Evolutionary conservation across 2,329 filamentous ascomycete species (phyloP).

Genomic region (Apiospora koreana): DNA sequence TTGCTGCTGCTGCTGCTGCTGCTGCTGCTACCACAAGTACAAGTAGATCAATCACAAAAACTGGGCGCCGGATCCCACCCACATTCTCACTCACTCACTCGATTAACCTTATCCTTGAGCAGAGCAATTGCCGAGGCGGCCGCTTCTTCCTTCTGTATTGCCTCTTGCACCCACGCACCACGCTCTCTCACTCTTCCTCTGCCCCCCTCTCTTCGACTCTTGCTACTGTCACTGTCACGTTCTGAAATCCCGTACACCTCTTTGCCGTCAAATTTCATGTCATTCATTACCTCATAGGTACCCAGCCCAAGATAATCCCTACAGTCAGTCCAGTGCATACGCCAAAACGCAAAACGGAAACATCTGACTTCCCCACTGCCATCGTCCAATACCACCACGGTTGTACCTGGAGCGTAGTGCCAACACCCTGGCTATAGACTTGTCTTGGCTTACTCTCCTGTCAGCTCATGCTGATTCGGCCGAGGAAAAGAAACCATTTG

Average conservation of each 20-base stretch:
- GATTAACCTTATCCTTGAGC: not conserved
- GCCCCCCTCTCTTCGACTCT: not conserved
- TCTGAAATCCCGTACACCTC: slow-evolving; percentile 1
- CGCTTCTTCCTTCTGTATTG: not conserved
- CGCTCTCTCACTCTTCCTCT: not conserved
- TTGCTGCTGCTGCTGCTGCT: not conserved
- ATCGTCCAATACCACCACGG: slow-evolving; percentile 6
- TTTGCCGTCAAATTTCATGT: not conserved
- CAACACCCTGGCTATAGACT: slow-evolving; percentile 3
- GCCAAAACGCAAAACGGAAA: not conserved
- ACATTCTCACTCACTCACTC: too few species aligned
- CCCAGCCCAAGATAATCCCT: not conserved
- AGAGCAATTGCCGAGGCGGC: not conserved
- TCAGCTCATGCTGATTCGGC: slow-evolving; percentile 9
- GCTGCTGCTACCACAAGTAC: not conserved
- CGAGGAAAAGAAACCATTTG: slow-evolving; percentile 8
- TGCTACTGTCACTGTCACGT: not conserved
- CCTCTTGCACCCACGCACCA: not conserved
- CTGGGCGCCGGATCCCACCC: not conserved
- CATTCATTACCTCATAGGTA: not conserved
- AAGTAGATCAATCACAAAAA: not conserved
- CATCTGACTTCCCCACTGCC: not conserved
- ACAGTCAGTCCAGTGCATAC: not conserved
- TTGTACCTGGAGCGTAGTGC: slow-evolving; percentile 7
- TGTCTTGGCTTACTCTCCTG: slow-evolving; percentile 1